Evolutionary conservation across 495 filamentous ascomycete genomes (phyloP).

Genomic region (Neurospora sp.): DNA sequence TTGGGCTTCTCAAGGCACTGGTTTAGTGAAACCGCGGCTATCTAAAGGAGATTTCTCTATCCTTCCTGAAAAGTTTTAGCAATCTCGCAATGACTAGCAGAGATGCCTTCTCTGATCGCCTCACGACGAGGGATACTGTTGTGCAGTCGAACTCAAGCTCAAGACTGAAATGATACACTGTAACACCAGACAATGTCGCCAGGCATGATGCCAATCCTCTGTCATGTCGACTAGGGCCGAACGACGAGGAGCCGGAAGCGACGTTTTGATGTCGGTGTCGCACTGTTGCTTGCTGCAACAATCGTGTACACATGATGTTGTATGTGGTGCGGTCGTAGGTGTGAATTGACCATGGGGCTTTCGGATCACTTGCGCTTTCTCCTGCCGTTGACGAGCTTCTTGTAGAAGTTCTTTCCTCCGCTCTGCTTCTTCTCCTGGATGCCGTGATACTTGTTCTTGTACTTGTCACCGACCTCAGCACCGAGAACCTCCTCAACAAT

Average conservation of each 20-base stretch:
- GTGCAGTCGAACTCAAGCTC: not conserved
- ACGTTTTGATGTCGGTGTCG: not conserved
- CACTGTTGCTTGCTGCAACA: not conserved
- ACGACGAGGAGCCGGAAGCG: not conserved
- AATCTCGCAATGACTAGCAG: not conserved
- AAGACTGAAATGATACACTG: not conserved
- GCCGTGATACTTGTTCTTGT: slow-evolving; percentile 26
- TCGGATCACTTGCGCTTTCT: slow-evolving; percentile 16
- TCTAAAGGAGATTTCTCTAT: not conserved
- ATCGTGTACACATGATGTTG: not conserved
- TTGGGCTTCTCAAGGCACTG: not conserved
- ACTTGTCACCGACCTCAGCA: slow-evolving; percentile 35
- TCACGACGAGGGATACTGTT: not conserved
- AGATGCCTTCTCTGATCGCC: not conserved
- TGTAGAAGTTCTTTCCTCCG: slow-evolving; percentile 20
- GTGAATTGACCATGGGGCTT: not conserved
- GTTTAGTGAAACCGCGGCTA: not conserved
- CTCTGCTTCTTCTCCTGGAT: slow-evolving; percentile 24
- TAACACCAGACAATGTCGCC: not conserved
- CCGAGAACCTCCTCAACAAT: slow-evolving; percentile 83
- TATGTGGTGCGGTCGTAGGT: not conserved
- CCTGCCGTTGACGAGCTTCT: slow-evolving; percentile 21
- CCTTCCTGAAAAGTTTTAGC: not conserved
- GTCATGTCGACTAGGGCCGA: not conserved
- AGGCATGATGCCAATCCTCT: not conserved